Evolutionary conservation across 371 early-diverging fungal species (phyloP).

Genomic region (Mucor irregularis): DNA sequence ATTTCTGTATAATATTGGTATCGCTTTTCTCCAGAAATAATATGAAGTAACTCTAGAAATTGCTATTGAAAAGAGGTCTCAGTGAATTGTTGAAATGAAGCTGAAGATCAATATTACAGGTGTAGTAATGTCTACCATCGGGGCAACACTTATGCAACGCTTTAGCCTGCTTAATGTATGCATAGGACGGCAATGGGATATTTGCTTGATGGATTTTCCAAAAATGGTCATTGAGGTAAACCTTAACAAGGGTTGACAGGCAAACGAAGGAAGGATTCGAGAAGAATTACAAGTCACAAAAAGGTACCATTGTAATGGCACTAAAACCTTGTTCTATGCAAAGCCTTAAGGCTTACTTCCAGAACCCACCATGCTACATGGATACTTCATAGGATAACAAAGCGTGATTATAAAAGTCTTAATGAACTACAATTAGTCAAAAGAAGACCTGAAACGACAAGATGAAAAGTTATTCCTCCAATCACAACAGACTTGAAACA

Average conservation of each 20-base stretch:
- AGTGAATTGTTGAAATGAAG: neutral
- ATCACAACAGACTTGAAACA: too few species aligned
- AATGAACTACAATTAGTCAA: too few species aligned
- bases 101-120: conserved; percentile 40
- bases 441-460: too few species aligned
- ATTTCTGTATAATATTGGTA: conserved; percentile 78
- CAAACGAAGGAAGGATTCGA: neutral
- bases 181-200: conserved; percentile 1
- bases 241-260: too few species aligned
- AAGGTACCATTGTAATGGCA: neutral
- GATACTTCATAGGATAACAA: too few species aligned
- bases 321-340: too few species aligned
- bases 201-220: neutral
- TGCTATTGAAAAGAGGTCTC: conserved; percentile 27
- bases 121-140: conserved; percentile 80
- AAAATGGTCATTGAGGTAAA: conserved; percentile 1
- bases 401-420: too few species aligned
- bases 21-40: conserved; percentile 60
- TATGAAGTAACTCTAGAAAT: conserved; percentile 68
- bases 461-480: too few species aligned
- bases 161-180: conserved; percentile 24
- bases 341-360: too few species aligned
- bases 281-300: neutral
- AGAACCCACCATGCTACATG: too few species aligned
- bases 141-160: conserved; percentile 69